Conservation (phyloP, 2,329 filamentous ascomycete species). For the Fusarium sp. region DNA sequence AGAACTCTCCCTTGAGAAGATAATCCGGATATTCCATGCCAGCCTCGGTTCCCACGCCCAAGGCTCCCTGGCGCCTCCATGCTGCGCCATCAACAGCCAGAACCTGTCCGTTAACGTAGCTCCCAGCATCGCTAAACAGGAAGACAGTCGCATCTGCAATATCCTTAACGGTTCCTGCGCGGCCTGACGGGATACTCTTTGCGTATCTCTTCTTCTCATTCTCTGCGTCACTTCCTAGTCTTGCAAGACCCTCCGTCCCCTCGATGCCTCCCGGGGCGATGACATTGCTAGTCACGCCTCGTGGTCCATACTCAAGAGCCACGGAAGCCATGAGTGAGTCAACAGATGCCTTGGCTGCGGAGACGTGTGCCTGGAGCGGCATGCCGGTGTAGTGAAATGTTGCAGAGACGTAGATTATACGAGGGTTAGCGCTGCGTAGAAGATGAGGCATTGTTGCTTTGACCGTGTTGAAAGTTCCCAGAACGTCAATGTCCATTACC, state of each 20-base stretch:
- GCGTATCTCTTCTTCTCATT: slow-evolving; percentile 52
- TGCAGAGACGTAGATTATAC: slow-evolving; percentile 90
- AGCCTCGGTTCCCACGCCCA: slow-evolving; percentile 62
- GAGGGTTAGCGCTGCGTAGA: slow-evolving; percentile 78
- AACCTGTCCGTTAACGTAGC: slow-evolving; percentile 86
- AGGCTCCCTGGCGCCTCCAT: slow-evolving; percentile 65
- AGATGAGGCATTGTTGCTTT: slow-evolving; percentile 92
- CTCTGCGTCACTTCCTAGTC: slow-evolving; percentile 63
- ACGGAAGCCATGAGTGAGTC: slow-evolving; percentile 86
- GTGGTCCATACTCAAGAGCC: slow-evolving; percentile 89
- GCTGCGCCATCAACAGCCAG: slow-evolving; percentile 78
- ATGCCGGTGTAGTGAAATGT: slow-evolving; percentile 91
- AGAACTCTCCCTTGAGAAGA: slow-evolving; percentile 53
- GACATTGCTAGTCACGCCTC: slow-evolving; percentile 87
- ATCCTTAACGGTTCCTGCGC: slow-evolving; percentile 84
- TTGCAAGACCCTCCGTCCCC: slow-evolving; percentile 83
- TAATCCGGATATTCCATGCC: slow-evolving; percentile 68
- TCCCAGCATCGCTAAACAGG: slow-evolving; percentile 86
- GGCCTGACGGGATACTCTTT: slow-evolving; percentile 75
- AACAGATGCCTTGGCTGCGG: slow-evolving; percentile 90
- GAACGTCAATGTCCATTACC: slow-evolving; percentile 95
- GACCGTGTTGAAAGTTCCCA: slow-evolving; percentile 94
- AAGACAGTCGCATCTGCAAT: slow-evolving; percentile 94
- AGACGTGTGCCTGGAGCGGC: slow-evolving; percentile 89
- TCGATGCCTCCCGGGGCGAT: slow-evolving; percentile 89